Evolutionary conservation across 345 rosid species (phyloP).

Genomic region (Noccaea caerulescens): DNA sequence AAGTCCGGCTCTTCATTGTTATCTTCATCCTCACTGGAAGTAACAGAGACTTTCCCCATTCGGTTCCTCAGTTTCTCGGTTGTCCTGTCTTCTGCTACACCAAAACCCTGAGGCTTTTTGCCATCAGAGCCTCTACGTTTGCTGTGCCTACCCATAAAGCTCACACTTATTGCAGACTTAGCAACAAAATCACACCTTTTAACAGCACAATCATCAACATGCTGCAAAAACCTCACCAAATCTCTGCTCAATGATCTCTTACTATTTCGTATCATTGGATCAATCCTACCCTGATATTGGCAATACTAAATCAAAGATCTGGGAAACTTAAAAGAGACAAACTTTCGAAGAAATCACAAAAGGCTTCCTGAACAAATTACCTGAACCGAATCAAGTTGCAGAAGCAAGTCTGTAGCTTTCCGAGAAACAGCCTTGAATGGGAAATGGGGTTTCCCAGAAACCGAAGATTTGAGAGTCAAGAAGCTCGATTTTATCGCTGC

Average conservation of each 20-base stretch:
- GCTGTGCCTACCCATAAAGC: slow-evolving; percentile 36
- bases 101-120: slow-evolving; percentile 34
- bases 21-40: slow-evolving; percentile 53
- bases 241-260: slow-evolving; percentile 73
- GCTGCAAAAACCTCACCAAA: slow-evolving; percentile 63
- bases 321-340: neutral
- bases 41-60: slow-evolving; percentile 50
- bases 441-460: slow-evolving; percentile 55
- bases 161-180: slow-evolving; percentile 48
- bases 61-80: slow-evolving; percentile 53
- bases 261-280: slow-evolving; percentile 79
- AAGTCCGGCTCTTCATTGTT: slow-evolving; percentile 58
- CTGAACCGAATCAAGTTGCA: slow-evolving; percentile 78
- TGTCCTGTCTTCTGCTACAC: slow-evolving; percentile 45
- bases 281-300: slow-evolving; percentile 51
- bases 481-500: slow-evolving; percentile 70
- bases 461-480: slow-evolving; percentile 63
- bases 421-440: slow-evolving; percentile 54
- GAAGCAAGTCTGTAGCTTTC: slow-evolving; percentile 67
- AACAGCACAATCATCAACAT: slow-evolving; percentile 56
- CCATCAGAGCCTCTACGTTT: slow-evolving; percentile 35
- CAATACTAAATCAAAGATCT: slow-evolving; percentile 13
- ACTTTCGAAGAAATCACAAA: neutral
- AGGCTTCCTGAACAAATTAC: slow-evolving; percentile 42
- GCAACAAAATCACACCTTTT: slow-evolving; percentile 45